These are phyloP conservation scores for Plantago elongata DNA, from an alignment of 257 asterid species.

Conservation along the genomic window DNA sequence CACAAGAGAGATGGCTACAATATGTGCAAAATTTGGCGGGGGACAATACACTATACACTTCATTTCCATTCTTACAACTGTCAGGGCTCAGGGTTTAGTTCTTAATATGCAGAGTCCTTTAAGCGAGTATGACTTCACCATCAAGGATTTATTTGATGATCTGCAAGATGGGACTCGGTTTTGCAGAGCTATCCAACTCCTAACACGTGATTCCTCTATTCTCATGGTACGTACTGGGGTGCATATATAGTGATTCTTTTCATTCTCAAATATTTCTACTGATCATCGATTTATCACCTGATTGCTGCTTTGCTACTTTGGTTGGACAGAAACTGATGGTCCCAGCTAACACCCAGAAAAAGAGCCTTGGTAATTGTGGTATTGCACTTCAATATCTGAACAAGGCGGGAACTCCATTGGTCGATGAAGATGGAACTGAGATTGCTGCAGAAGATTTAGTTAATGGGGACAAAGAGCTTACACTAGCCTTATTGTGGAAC, in stretches of 20 bases:
- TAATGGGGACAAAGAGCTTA: slow-evolving; percentile 77
- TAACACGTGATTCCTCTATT: slow-evolving; percentile 73
- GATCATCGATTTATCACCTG: slow-evolving; percentile 4
- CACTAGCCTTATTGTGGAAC: slow-evolving; percentile 81
- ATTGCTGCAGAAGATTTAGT: slow-evolving; percentile 68
- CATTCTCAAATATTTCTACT: slow-evolving; percentile 6
- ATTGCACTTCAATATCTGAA: slow-evolving; percentile 68
- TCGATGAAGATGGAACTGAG: slow-evolving; percentile 72
- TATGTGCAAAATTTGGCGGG: too few relatives aligned
- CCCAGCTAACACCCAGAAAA: slow-evolving; percentile 81
- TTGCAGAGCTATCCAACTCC: slow-evolving; percentile 77
- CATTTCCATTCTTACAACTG: too few relatives aligned
- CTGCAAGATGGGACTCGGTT: slow-evolving; percentile 79
- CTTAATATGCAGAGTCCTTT: slow-evolving; percentile 60
- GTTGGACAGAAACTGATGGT: slow-evolving; percentile 68
- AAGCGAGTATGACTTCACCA: slow-evolving; percentile 62
- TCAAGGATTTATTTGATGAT: slow-evolving; percentile 67
- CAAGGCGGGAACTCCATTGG: slow-evolving; percentile 59
- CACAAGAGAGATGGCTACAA: too few relatives aligned
- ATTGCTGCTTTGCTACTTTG: slow-evolving; percentile 21
- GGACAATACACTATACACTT: too few relatives aligned
- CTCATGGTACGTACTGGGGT: slow-evolving; percentile 48
- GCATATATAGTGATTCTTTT: slow-evolving; percentile 12
- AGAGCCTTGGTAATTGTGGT: slow-evolving; percentile 67
- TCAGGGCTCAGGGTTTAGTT: neutral